Conservation (phyloP, 1,139 yeast species). For the Kodamaea derodonti region DNA sequence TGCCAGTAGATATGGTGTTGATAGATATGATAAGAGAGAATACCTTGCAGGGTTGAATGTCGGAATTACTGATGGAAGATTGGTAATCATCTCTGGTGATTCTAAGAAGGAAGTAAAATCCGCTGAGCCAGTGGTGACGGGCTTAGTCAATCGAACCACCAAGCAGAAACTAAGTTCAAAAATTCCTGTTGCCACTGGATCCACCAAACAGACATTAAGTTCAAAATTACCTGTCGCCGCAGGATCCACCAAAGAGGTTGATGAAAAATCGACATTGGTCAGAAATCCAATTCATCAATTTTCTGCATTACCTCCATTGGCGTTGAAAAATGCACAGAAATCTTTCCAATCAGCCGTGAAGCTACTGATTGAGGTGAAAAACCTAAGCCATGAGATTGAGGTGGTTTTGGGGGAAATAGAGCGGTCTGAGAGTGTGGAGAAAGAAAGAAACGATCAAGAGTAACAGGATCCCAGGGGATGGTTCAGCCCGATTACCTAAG, state of each 20-base stretch:
- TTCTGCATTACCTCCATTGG: conserved; percentile 46
- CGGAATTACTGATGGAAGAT: background rate
- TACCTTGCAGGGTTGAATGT: conserved; percentile 19
- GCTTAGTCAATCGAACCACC: conserved; percentile 2
- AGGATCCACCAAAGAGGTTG: background rate
- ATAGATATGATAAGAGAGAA: conserved; percentile 30
- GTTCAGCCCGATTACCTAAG: no score
- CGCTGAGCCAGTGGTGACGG: conserved; percentile 18
- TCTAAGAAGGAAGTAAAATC: conserved; percentile 16
- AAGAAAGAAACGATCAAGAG: no score
- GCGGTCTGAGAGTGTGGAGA: background rate
- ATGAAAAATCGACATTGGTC: no score
- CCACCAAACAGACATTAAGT: background rate
- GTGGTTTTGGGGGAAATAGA: background rate
- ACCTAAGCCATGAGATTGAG: background rate
- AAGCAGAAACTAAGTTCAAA: background rate
- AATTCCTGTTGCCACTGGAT: background rate
- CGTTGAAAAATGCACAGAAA: conserved; percentile 37
- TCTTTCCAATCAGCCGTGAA: conserved; percentile 30
- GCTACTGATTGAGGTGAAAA: conserved; percentile 11
- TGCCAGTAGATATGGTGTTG: conserved; percentile 16
- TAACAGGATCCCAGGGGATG: no score
- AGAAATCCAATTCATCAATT: conserved; percentile 46
- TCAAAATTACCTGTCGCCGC: background rate
- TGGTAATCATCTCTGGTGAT: conserved; percentile 1